Percentiles rank a stretch among this genome's conserved stretches.
phyloP scores from a whole-genome alignment of 2,329 filamentous ascomycete genomes.

The Trichoderma sp. region DNA sequence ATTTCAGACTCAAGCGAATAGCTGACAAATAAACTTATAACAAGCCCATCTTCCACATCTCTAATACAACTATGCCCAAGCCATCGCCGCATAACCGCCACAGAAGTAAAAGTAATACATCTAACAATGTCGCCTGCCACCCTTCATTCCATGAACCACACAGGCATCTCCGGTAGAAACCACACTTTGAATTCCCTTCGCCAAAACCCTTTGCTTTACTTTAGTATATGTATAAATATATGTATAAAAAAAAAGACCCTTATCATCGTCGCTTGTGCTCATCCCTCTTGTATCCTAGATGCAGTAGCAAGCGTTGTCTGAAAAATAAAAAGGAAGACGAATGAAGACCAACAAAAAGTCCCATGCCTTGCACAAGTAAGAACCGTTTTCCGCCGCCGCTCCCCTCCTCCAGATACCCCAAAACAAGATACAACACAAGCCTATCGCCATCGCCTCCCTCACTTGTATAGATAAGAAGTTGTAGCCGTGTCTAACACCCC shows the following conservation, averaged over 20 bases:
- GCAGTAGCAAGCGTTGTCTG: conserved; percentile 1
- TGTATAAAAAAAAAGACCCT: background rate
- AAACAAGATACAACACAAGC: background rate
- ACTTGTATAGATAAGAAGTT: background rate
- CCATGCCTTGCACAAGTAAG: background rate
- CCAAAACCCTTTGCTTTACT: background rate
- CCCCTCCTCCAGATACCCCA: background rate
- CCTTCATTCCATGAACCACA: background rate
- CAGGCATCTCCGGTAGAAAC: background rate
- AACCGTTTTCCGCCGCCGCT: background rate
- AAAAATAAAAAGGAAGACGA: background rate
- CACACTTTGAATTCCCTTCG: background rate
- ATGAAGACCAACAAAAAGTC: background rate
- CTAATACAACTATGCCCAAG: background rate
- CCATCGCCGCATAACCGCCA: background rate
- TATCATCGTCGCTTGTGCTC: background rate
- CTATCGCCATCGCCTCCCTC: background rate
- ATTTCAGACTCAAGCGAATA: background rate
- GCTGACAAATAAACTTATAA: background rate
- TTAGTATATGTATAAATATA: background rate
- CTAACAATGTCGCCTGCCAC: background rate
- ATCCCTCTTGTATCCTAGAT: conserved; percentile 14
- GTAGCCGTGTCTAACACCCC: background rate
- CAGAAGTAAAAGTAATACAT: background rate
- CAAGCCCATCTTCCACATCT: background rate